phyloP scores from a whole-genome alignment of 139 green algal species.

The Chlamydomonas asymmetrica region DNA sequence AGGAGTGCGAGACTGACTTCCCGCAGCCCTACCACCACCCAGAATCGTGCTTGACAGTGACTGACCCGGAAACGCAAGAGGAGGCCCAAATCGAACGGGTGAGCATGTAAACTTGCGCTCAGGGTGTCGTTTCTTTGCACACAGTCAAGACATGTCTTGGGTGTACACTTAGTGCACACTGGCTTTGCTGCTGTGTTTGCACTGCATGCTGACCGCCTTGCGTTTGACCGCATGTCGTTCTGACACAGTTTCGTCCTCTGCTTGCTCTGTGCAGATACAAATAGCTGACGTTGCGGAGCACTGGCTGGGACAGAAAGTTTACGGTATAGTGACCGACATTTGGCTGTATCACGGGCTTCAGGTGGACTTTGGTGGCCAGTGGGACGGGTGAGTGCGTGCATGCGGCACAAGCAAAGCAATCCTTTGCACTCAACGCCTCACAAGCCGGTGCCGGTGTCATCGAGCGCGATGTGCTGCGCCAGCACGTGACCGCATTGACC shows the following conservation, averaged over 20 bases:
- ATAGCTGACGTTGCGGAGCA: neutral
- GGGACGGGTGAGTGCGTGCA: conserved; percentile 35
- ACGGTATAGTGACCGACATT: conserved; percentile 36
- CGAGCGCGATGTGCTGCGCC: neutral
- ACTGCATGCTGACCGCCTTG: neutral
- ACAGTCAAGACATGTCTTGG: too few species aligned
- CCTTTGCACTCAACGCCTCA: too few species aligned
- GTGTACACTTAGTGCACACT: too few species aligned
- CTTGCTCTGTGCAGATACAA: neutral
- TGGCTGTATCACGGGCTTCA: conserved; percentile 57
- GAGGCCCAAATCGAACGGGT: conserved; percentile 21
- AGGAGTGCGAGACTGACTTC: conserved; percentile 12
- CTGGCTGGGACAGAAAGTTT: conserved; percentile 26
- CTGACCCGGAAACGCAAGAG: conserved; percentile 9
- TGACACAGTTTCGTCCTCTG: neutral
- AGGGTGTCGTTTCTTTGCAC: too few species aligned
- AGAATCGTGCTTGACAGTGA: conserved; percentile 6
- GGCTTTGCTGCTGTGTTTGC: too few species aligned
- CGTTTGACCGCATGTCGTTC: too few species aligned
- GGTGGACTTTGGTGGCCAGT: conserved; percentile 44
- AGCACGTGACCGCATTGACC: neutral
- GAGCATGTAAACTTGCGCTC: too few species aligned
- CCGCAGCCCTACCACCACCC: conserved; percentile 11
- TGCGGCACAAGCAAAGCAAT: too few species aligned
- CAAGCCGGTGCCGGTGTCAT: too few species aligned